Base-by-base conservation (phyloP, 768 basidiomycete genomes). In the Tricholoma hemisulphureum region DNA sequence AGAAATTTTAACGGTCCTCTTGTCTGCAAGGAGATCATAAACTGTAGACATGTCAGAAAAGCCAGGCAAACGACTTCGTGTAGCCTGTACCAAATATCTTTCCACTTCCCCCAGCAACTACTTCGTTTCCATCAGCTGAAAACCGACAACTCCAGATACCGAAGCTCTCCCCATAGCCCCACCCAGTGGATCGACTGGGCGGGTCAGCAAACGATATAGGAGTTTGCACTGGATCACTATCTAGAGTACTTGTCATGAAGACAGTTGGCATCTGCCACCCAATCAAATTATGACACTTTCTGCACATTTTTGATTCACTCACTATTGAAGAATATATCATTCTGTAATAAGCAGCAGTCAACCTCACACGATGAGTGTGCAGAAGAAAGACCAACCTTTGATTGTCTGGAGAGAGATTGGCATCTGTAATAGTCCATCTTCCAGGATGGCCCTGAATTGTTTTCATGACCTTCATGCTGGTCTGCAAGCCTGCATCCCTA, bases 61-160 rank as follows among this genome's bases (percentile, higher is more conserved):
- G 52, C 59, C 18, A 49, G 39, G 51, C 29, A 32, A 20, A 52
- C 56, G 58, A 50, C 4, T 21, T 35, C 9, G 16, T 3, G 23
- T 34, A 55, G 50, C 35, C 63, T 53, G 23, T 66, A 84, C 89
- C 89, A 65, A 90, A 91, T 24, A 92, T 85, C 34, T 88, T 86
- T 8, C 91, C 90, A 35, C 83, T 86, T 2, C 93, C 95, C 11
- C 96, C 96, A 26, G 96, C 96, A 43, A 99, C 83, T 18, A 98
- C 86, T 72, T 99, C 97, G 48, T 89, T 92, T 1, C 94, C 95
- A 65, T 98, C 96, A 6, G 95, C 93, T 32, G 95, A 98, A 71
- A 98, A 98, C 41, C 91, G 85, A 68, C 96, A 94, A 61, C 91
- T 93, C 87, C 92, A 99, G 54, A 98, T 91, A 49, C 90, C 85